Evolutionary conservation across 176 grass and related monocot species (phyloP).

Genomic region (Oryza meridionalis): DNA sequence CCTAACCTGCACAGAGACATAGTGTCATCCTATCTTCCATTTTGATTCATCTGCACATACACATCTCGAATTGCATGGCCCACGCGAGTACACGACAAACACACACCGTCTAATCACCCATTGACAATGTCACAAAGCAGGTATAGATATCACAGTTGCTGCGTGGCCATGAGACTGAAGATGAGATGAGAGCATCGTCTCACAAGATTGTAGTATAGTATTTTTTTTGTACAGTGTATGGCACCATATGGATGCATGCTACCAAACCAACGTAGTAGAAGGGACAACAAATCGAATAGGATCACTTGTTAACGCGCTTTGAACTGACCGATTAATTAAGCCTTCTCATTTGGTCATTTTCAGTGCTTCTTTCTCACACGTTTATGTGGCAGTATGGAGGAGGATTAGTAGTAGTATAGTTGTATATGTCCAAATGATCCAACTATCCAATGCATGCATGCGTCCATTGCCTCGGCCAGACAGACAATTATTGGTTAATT

Average conservation of each 20-base stretch:
- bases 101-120: background rate
- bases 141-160: background rate
- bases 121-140: background rate
- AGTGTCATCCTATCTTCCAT: conserved; percentile 21
- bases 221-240: background rate
- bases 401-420: background rate
- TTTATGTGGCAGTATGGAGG: background rate
- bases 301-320: conserved; percentile 27
- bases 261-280: background rate
- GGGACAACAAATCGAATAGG: conserved; percentile 15
- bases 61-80: conserved; percentile 9
- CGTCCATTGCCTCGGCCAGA: conserved; percentile 9
- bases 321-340: conserved; percentile 3
- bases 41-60: conserved; percentile 29
- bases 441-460: background rate
- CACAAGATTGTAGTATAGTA: background rate
- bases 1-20: conserved; percentile 29
- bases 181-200: background rate
- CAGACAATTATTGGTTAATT: conserved; percentile 37
- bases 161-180: background rate
- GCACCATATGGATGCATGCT: background rate
- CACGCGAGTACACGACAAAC: background rate
- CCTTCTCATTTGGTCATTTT: conserved; percentile 27
- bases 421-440: background rate
- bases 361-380: conserved; percentile 16